These are phyloP conservation scores for Actinomortierella wolfii DNA, from an alignment of 371 early-diverging fungal genomes.

Conservation along the genomic window DNA sequence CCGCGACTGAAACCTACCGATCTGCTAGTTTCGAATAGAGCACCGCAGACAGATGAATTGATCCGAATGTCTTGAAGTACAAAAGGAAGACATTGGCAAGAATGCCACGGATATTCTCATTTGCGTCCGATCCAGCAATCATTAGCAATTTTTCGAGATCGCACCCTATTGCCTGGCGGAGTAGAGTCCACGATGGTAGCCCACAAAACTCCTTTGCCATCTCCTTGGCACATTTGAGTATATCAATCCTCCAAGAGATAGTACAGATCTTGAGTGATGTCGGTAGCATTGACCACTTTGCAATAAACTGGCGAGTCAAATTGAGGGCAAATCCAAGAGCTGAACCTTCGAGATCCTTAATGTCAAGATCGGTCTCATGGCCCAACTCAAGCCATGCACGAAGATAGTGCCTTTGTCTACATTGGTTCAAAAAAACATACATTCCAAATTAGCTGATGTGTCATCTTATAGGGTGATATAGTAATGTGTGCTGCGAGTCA, in stretches of 20 bases:
- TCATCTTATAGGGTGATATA: too few relatives aligned
- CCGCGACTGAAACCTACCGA: constrained; percentile 4
- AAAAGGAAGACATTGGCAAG: constrained; percentile 27
- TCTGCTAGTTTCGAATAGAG: constrained; percentile 31
- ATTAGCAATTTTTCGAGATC: too few relatives aligned
- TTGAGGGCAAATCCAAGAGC: constrained; percentile 11
- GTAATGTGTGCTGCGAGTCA: too few relatives aligned
- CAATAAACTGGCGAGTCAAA: constrained; percentile 6
- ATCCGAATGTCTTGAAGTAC: constrained; percentile 29
- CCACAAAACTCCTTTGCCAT: too few relatives aligned
- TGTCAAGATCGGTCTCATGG: not conserved
- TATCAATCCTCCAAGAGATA: constrained; percentile 19
- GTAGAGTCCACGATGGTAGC: too few relatives aligned
- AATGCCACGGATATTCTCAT: constrained; percentile 24
- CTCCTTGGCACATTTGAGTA: constrained; percentile 1
- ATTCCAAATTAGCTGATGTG: too few relatives aligned
- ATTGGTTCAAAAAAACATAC: too few relatives aligned
- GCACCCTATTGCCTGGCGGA: too few relatives aligned
- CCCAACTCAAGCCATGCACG: constrained; percentile 7
- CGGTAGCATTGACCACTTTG: constrained; percentile 18
- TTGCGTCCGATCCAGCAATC: constrained; percentile 16
- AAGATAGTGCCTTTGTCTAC: constrained; percentile 21
- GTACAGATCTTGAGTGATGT: constrained; percentile 22
- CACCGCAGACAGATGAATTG: constrained; percentile 22
- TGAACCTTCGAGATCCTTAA: not conserved